phyloP scores from a whole-genome alignment of 192 early-diverging fungal genomes.

The Coemansia aciculifera region DNA sequence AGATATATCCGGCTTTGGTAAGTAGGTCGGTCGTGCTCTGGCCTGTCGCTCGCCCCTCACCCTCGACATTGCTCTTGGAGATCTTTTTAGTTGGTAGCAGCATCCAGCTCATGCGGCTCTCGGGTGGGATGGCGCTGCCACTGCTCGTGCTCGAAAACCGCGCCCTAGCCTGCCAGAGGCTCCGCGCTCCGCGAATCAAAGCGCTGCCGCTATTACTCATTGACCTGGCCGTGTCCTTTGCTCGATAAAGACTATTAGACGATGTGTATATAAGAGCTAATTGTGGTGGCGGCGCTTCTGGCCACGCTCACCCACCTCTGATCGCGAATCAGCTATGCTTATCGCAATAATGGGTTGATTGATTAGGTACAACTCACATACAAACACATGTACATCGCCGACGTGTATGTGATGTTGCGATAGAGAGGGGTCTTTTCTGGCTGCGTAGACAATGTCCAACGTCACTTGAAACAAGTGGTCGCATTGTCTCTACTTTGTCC shows the following conservation, averaged over 20 bases:
- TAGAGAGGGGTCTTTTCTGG: neutral
- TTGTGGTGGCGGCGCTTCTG: neutral
- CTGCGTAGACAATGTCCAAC: neutral
- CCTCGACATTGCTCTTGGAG: neutral
- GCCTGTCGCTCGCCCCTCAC: neutral
- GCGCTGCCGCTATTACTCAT: neutral
- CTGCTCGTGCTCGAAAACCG: neutral
- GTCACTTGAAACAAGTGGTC: neutral
- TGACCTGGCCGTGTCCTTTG: neutral
- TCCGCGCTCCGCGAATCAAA: constrained; percentile 1
- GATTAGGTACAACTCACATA: neutral
- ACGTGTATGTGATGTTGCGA: neutral
- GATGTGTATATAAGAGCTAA: neutral
- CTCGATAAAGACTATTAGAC: neutral
- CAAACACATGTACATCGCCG: neutral
- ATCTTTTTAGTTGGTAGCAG: constrained; percentile 47
- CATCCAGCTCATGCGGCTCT: constrained; percentile 48
- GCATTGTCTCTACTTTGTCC: neutral
- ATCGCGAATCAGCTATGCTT: neutral
- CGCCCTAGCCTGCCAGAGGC: constrained; percentile 1
- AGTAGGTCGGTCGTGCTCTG: constrained; percentile 31
- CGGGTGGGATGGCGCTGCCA: constrained; percentile 10
- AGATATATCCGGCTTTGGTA: constrained; percentile 52
- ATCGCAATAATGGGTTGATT: neutral
- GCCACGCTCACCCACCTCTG: neutral